phyloP scores from a whole-genome alignment of 306 rosid species.

The Nissolia schottii region DNA sequence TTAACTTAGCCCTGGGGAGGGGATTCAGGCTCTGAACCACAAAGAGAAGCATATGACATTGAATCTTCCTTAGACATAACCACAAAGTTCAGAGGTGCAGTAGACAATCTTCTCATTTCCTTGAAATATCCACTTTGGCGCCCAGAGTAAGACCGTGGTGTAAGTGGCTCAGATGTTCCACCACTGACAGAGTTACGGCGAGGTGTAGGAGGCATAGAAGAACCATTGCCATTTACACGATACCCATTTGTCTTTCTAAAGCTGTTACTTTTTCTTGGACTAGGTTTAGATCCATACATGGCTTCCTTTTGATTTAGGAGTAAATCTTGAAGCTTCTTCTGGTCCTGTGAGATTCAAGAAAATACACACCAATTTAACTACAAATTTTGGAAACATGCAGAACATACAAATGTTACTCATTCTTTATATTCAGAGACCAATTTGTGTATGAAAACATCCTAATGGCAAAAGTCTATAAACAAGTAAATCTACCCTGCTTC shows the following conservation, averaged over 20 bases:
- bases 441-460: background rate
- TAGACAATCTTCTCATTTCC: conserved; percentile 81
- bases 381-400: background rate
- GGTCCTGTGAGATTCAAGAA: conserved; percentile 56
- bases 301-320: conserved; percentile 92
- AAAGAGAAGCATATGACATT: conserved; percentile 75
- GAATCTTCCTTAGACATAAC: conserved; percentile 87
- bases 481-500: conserved; percentile 55
- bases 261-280: conserved; percentile 86
- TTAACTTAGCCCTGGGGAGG: conserved; percentile 62
- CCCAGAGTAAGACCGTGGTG: conserved; percentile 86
- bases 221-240: conserved; percentile 68
- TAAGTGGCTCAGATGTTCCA: conserved; percentile 66
- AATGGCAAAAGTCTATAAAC: background rate
- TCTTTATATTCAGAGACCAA: conserved; percentile 6
- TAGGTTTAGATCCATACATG: conserved; percentile 85
- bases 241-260: conserved; percentile 73
- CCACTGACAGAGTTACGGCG: conserved; percentile 79
- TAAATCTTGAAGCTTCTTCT: conserved; percentile 91
- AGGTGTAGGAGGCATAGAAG: conserved; percentile 80
- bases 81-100: conserved; percentile 82
- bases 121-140: conserved; percentile 90
- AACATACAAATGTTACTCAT: background rate
- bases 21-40: conserved; percentile 88
- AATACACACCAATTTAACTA: background rate